Evolutionary conservation across 2,329 filamentous ascomycete species (phyloP), one percentile per base, ranked within the genome.

Genomic region (Trichoderma endophyticum): DNA sequence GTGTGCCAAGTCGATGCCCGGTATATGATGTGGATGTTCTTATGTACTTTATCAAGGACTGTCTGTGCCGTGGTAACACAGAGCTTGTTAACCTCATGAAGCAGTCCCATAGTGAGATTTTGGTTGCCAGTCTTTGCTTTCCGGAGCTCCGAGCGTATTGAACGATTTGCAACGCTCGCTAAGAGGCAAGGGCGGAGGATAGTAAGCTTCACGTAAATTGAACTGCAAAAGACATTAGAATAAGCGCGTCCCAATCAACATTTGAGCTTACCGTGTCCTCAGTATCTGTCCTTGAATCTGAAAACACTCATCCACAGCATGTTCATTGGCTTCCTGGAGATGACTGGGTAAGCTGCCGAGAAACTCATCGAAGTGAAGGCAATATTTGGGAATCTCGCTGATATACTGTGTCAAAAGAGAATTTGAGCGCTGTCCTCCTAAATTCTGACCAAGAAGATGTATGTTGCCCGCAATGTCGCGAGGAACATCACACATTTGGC

Each of bases 371-470:
- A 70, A 21, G 5, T 62, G 39, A 14, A 54, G 56, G 5, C 67
- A 70, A 21, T 61, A 70, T n/a, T 62, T 70, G 6, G 67, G 67
- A n/a, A 70, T 61, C 30, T 62, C 67, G 24, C 67, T 62, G 30
- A 70, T 54, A 7, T 70, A 70, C n/a, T 61, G 9, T 1, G 39
- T 70, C 15, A 70, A 21, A 6, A 48, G 59, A 12, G 67, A 54
- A 36, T 39, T 54, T n/a, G 67, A 62, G 9, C 57, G 26, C 1
- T 61, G 67, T 26, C 61, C 67, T 21, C 26, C 39, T 26, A 59
- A 12, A 8, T 14, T 62, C 30, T 70, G 67, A 8, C 57, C 57
- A 3, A 54, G 14, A 4, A 36, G 34, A 9, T 70, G 67, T 34
- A 70, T 54, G 4, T 61, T 62, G 9, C 54, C 67, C 1, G 57